These are phyloP conservation scores for Przewalskia tangutica DNA, from an alignment of 257 asterid species.

Conservation along the genomic window DNA sequence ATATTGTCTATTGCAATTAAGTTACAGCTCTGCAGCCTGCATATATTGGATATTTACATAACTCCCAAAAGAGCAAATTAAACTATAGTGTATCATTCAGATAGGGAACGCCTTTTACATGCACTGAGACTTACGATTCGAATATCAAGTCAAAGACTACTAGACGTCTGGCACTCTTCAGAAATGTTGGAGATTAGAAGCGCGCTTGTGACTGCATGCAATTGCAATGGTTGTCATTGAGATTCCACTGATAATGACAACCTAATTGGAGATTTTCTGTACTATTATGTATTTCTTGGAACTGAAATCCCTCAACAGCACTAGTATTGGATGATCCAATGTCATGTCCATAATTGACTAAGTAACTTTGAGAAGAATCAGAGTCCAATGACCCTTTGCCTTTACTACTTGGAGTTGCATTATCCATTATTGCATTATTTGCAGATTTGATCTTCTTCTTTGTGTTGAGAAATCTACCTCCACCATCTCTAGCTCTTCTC, in stretches of 20 bases:
- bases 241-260: slow-evolving; percentile 5
- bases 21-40: not conserved
- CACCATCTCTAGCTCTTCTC: slow-evolving; percentile 72
- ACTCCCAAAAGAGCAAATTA: not conserved
- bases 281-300: not conserved
- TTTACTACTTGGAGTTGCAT: not conserved
- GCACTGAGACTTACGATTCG: not conserved
- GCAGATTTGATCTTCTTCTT: slow-evolving; percentile 18
- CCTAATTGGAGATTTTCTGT: not conserved
- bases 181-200: not conserved
- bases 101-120: not conserved
- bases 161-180: not conserved
- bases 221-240: not conserved
- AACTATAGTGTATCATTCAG: not conserved
- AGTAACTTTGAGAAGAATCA: not conserved
- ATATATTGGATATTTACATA: not conserved
- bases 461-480: slow-evolving; percentile 76
- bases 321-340: not conserved
- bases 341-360: not conserved
- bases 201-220: not conserved
- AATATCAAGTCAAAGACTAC: not conserved
- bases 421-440: not conserved
- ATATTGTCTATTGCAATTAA: not conserved
- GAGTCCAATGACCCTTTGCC: not conserved
- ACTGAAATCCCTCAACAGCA: not conserved